These are phyloP conservation scores for Blyttiomyces sp. DNA, from an alignment of 371 early-diverging fungal species.

Conservation along the genomic window DNA sequence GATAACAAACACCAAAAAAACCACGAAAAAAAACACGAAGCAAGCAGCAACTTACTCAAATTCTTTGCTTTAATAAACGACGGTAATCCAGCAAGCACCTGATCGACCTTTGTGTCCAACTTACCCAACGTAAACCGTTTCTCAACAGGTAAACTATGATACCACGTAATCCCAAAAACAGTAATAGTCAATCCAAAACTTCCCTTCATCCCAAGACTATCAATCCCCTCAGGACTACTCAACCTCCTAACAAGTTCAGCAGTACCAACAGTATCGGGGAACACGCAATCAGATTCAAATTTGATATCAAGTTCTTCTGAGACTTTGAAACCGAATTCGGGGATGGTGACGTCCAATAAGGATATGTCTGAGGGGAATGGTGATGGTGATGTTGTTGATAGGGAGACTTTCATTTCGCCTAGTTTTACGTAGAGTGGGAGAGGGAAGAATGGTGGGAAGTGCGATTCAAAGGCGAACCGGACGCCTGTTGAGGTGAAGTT, in stretches of 20 bases:
- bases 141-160: neutral
- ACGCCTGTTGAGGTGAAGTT: constrained; percentile 15
- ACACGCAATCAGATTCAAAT: neutral
- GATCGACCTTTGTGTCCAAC: neutral
- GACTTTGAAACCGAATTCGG: constrained; percentile 3
- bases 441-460: constrained; percentile 8
- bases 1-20: too few species aligned
- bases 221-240: neutral
- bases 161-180: constrained; percentile 11
- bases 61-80: constrained; percentile 12
- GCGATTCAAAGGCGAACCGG: constrained; percentile 1
- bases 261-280: neutral
- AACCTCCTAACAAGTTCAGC: neutral
- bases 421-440: constrained; percentile 3
- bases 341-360: too few species aligned
- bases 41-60: constrained; percentile 20
- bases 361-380: too few species aligned
- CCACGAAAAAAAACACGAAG: too few species aligned
- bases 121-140: neutral
- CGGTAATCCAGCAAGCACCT: neutral
- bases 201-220: neutral
- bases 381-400: neutral
- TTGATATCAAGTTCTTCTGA: constrained; percentile 5
- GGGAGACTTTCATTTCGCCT: neutral
- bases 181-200: constrained; percentile 1